phyloP scores from a whole-genome alignment of 805 yeast species.

The Saccharomycopsis javanensis region DNA sequence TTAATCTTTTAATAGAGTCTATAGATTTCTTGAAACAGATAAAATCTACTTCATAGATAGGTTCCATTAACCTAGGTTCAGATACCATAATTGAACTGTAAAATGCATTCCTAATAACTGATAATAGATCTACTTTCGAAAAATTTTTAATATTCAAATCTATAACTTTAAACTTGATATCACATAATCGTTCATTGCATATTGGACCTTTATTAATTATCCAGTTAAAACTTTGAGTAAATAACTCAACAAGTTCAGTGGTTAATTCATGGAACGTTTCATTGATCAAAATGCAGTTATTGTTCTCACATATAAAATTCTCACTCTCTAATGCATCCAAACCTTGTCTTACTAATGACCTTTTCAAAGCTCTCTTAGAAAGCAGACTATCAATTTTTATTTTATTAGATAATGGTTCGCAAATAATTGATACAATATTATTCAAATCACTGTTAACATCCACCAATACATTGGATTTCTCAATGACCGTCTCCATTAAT shows the following conservation, averaged over 20 bases:
- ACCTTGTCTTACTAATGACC: not conserved
- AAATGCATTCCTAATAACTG: slow-evolving; percentile 77
- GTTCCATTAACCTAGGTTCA: slow-evolving; percentile 72
- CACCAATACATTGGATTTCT: slow-evolving; percentile 34
- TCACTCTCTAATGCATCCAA: slow-evolving; percentile 22
- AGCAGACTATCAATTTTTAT: not conserved
- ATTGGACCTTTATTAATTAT: slow-evolving; percentile 80
- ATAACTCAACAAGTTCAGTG: slow-evolving; percentile 40
- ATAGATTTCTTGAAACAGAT: slow-evolving; percentile 44
- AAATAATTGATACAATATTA: slow-evolving; percentile 34
- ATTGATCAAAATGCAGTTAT: slow-evolving; percentile 44
- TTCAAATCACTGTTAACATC: not conserved
- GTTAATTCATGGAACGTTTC: slow-evolving; percentile 73
- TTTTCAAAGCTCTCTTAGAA: not conserved
- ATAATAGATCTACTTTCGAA: slow-evolving; percentile 54
- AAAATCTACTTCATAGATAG: slow-evolving; percentile 53
- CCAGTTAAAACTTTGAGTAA: slow-evolving; percentile 78
- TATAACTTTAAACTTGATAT: slow-evolving; percentile 60
- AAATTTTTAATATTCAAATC: slow-evolving; percentile 42
- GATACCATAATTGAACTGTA: slow-evolving; percentile 73
- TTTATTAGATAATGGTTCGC: slow-evolving; percentile 44
- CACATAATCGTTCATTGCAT: slow-evolving; percentile 73
- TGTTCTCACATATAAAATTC: slow-evolving; percentile 62
- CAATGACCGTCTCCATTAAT: slow-evolving; percentile 68
- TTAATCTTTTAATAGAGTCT: slow-evolving; percentile 37